These are phyloP conservation scores for Globisporangium nagaii DNA, from an alignment of 352 stramenopile species.

Conservation along the genomic window DNA sequence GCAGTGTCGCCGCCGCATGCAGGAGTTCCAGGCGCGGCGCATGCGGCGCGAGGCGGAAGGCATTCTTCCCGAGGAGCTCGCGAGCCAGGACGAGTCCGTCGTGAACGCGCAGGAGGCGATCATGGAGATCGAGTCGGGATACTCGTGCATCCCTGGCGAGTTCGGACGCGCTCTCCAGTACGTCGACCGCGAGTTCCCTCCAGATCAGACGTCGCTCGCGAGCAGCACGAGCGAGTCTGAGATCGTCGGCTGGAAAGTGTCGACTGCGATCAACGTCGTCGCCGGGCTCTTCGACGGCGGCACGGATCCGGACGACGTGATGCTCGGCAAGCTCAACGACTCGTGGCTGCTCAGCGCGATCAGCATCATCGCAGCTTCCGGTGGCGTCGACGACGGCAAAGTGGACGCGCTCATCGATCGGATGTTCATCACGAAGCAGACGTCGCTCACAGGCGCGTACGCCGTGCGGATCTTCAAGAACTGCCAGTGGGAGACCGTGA, in stretches of 20 bases:
- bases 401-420: constrained; percentile 86
- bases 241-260: constrained; percentile 75
- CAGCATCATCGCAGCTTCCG: constrained; percentile 88
- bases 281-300: constrained; percentile 89
- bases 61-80: constrained; percentile 32
- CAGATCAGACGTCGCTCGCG: constrained; percentile 62
- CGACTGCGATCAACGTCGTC: constrained; percentile 83
- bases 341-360: constrained; percentile 89
- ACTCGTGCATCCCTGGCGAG: constrained; percentile 68
- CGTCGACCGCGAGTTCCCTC: constrained; percentile 87
- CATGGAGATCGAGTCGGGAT: constrained; percentile 83
- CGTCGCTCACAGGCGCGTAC: constrained; percentile 89
- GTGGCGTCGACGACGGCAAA: constrained; percentile 82
- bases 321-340: constrained; percentile 76
- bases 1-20: constrained; percentile 61
- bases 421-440: constrained; percentile 89
- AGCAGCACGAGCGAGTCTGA: constrained; percentile 49
- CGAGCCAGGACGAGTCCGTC: constrained; percentile 60
- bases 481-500: constrained; percentile 89
- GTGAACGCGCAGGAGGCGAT: constrained; percentile 79
- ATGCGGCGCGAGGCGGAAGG: constrained; percentile 68
- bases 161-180: constrained; percentile 82
- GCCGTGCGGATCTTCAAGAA: constrained; percentile 90
- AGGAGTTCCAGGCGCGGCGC: constrained; percentile 71
- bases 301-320: constrained; percentile 89